Evolutionary conservation across 305 asterid species (phyloP).

Genomic region (Rubia occidens): DNA sequence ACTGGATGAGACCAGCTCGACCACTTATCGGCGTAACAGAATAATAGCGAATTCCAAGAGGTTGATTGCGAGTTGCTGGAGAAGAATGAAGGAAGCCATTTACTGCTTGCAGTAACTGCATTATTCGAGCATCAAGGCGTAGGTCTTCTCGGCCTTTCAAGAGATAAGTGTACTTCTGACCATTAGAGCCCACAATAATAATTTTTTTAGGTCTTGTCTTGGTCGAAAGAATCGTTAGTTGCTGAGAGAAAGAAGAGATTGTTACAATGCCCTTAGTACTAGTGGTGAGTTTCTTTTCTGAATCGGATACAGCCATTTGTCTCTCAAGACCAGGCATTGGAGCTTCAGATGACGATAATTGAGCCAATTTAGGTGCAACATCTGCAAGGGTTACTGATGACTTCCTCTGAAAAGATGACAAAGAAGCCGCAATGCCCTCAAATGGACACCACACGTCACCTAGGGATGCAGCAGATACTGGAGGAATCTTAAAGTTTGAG

Average conservation of each 20-base stretch:
- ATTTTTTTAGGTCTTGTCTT: slow-evolving; percentile 96
- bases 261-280: slow-evolving; percentile 60
- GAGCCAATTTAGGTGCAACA: slow-evolving; percentile 89
- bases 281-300: slow-evolving; percentile 39
- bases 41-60: slow-evolving; percentile 77
- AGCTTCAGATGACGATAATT: slow-evolving; percentile 68
- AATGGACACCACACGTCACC: slow-evolving; percentile 98
- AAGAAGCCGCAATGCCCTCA: slow-evolving; percentile 76
- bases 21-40: slow-evolving; percentile 98
- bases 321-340: slow-evolving; percentile 99
- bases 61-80: slow-evolving; percentile 57
- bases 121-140: slow-evolving; percentile 99
- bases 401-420: slow-evolving; percentile 92
- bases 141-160: slow-evolving; percentile 99
- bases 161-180: slow-evolving; percentile 83
- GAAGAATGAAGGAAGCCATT: slow-evolving; percentile 83
- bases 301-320: slow-evolving; percentile 53
- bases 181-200: slow-evolving; percentile 81
- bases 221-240: slow-evolving; percentile 73
- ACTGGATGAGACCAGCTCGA: slow-evolving; percentile 98
- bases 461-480: slow-evolving; percentile 77
- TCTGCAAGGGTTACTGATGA: slow-evolving; percentile 77
- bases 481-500: slow-evolving; percentile 69
- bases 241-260: slow-evolving; percentile 73
- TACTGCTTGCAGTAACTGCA: slow-evolving; percentile 95